A percentile compares a stretch with the other conserved stretches of the same genome.
phyloP scores from a whole-genome alignment of 352 stramenopile species.

The Aphanomyces stellatus region DNA sequence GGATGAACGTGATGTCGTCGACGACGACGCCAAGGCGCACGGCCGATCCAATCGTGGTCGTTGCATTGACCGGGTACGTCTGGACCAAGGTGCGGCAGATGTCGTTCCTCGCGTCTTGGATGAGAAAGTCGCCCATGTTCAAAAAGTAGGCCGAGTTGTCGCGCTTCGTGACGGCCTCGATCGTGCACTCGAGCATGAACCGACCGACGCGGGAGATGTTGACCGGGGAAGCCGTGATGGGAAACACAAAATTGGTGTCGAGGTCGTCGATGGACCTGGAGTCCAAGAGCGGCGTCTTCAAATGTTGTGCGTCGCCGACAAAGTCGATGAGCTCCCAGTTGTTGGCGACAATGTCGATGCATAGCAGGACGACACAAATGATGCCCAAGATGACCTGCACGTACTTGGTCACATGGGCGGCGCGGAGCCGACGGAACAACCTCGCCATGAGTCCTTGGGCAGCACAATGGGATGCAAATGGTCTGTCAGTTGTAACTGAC shows the following conservation, averaged over 20 bases:
- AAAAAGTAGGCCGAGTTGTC: not conserved
- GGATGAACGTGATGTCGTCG: constrained; percentile 9
- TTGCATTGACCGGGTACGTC: not conserved
- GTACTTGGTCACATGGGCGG: too few relatives aligned
- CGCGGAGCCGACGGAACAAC: too few relatives aligned
- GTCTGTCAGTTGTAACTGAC: too few relatives aligned
- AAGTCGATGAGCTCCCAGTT: constrained; percentile 11
- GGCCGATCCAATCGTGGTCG: not conserved
- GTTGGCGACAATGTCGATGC: not conserved
- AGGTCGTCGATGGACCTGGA: not conserved
- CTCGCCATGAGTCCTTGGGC: too few relatives aligned
- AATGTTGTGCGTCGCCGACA: not conserved
- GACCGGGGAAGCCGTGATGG: not conserved
- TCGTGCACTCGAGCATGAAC: not conserved
- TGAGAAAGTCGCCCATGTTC: not conserved
- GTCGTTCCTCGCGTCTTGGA: not conserved
- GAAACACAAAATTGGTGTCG: not conserved
- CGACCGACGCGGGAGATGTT: not conserved
- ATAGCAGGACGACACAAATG: not conserved
- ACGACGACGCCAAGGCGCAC: not conserved
- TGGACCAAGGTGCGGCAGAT: not conserved
- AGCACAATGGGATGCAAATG: too few relatives aligned
- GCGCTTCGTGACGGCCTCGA: not conserved
- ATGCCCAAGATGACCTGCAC: not conserved
- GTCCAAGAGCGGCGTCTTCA: not conserved